phyloP scores from a whole-genome alignment of 805 yeast genomes.

The Kregervanrija delftensis region DNA sequence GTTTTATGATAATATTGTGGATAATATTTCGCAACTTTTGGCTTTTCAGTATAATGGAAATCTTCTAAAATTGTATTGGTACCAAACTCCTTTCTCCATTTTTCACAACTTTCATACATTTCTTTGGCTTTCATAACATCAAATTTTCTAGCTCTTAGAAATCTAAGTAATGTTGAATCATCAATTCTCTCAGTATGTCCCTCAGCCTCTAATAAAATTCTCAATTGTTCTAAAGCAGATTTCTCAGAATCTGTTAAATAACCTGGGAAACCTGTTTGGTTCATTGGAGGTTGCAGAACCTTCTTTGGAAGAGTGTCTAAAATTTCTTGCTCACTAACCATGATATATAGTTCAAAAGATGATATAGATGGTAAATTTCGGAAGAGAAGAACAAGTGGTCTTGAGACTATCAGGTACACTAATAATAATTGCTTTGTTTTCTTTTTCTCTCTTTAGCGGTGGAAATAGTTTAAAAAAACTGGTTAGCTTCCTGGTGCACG shows the following conservation, averaged over 20 bases:
- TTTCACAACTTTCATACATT: conserved; percentile 84
- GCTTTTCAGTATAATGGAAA: conserved; percentile 91
- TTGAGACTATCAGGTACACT: no score
- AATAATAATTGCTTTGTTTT: no score
- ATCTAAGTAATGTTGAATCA: conserved; percentile 77
- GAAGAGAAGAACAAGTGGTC: no score
- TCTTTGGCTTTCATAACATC: conserved; percentile 69
- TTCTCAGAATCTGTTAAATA: conserved; percentile 65
- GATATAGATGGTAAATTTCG: no score
- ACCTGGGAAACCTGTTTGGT: conserved; percentile 76
- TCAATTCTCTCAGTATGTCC: conserved; percentile 80
- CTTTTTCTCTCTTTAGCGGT: no score
- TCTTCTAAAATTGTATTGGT: conserved; percentile 80
- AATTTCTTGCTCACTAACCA: conserved; percentile 22
- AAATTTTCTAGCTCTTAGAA: conserved; percentile 92
- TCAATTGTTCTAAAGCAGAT: conserved; percentile 49
- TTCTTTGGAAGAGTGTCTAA: conserved; percentile 30
- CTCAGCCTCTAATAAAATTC: conserved; percentile 46
- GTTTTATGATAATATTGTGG: conserved; percentile 98
- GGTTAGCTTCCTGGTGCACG: no score
- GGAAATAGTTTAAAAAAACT: no score
- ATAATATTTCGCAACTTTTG: conserved; percentile 78
- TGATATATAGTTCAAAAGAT: neutral
- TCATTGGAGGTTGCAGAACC: conserved; percentile 45
- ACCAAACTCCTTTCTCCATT: conserved; percentile 86